A percentile compares a stretch with the other conserved stretches of the same genome.
Conservation (phyloP, 139 green algal genomes). For the Chlorella sp. region DNA sequence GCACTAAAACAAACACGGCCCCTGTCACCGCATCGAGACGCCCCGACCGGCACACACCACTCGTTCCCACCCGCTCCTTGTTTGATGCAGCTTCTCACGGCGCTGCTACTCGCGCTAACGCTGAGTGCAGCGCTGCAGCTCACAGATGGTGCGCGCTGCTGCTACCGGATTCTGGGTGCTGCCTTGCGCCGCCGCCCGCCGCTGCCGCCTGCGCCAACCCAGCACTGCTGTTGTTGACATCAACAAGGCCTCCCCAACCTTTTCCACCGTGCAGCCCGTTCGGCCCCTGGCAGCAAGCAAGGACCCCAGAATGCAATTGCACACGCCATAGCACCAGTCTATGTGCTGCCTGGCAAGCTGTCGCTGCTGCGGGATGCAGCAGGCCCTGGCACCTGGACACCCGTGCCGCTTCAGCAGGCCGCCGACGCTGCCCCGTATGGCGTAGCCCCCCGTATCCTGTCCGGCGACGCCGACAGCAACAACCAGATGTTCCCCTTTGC, state of each 20-base stretch:
- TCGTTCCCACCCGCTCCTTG: too few species aligned
- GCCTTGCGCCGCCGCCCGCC: background rate
- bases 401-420: background rate
- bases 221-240: background rate
- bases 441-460: constrained; percentile 1
- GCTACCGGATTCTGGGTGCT: background rate
- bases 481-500: background rate
- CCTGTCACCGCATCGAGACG: too few species aligned
- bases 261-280: too few species aligned
- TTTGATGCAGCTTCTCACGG: too few species aligned
- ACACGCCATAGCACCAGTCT: background rate
- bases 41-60: too few species aligned
- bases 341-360: background rate
- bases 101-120: too few species aligned
- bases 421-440: background rate
- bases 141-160: background rate
- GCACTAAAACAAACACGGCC: too few species aligned
- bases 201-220: background rate
- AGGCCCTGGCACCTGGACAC: background rate
- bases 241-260: too few species aligned
- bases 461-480: background rate
- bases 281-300: too few species aligned
- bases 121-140: too few species aligned
- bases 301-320: background rate
- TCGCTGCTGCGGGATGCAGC: background rate